phyloP scores from a whole-genome alignment of 305 asterid genomes.

The Fraxinus latifolia region DNA sequence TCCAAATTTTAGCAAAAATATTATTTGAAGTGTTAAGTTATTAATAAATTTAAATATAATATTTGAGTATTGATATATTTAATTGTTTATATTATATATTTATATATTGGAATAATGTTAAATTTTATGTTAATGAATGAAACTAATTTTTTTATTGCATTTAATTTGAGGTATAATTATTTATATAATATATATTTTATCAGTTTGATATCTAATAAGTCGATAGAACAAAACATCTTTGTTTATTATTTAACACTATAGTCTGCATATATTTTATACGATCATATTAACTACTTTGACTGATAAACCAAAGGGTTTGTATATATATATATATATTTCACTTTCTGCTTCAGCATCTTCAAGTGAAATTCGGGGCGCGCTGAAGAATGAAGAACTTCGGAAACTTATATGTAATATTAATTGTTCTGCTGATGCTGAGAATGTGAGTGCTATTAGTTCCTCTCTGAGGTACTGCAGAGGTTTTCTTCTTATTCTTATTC shows the following conservation, averaged over 20 bases:
- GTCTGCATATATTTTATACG: no score
- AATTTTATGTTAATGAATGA: background rate
- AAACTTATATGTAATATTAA: slow-evolving; percentile 47
- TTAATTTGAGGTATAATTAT: background rate
- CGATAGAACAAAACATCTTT: no score
- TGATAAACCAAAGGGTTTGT: background rate
- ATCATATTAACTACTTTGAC: background rate
- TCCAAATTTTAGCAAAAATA: no score
- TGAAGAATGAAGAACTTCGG: slow-evolving; percentile 57
- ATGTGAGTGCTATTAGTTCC: slow-evolving; percentile 38
- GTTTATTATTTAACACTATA: background rate
- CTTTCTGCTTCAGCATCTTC: slow-evolving; percentile 48
- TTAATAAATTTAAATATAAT: no score
- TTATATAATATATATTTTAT: background rate
- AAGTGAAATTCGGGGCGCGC: slow-evolving; percentile 54
- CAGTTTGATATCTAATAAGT: no score
- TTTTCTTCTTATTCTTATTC: background rate
- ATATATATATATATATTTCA: background rate
- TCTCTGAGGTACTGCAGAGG: background rate
- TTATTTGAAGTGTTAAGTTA: no score
- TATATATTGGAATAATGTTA: no score
- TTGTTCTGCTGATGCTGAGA: slow-evolving; percentile 52
- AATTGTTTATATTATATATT: no score
- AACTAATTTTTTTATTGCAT: background rate
- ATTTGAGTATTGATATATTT: no score